Evolutionary conservation across 805 yeast genomes (phyloP), one percentile per base, ranked within the genome.

Genomic region (Cyberlindnera euphorbiae): DNA sequence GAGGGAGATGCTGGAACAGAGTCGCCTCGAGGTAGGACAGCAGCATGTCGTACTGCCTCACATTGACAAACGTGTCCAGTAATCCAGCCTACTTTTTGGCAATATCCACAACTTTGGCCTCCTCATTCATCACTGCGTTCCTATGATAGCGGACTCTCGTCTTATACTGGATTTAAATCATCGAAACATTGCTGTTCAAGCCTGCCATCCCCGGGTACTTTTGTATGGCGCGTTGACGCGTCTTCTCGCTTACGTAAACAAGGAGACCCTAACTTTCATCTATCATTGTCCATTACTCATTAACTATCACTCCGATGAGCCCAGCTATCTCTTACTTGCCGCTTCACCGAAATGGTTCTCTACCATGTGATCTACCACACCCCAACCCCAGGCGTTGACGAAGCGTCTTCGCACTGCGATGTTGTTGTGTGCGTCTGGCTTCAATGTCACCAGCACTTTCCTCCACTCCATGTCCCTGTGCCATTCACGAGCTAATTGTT

Each of bases 301-400:
- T 8, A 26, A 26, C 5, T n/a, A 28, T 6, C 23, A 18, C 17
- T 21, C 12, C 13, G 32, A 36, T 3, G 24, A 19, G 17, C 32
- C 32, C 24, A 35, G 6, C 32, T 39, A 39, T 13, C 14, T 28
- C 23, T 28, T 25, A n/a, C 35, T 18, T 2, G 36, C 28, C 13
- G 32, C 39, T 11, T 25, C 31, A 10, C 63, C 63, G 39, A 66
- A 65, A 46, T 66, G 71, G 36, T 75, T 72, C 12, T 73, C 66
- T 1, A 82, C 84, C 46, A 89, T 51, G 58, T 90, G 96, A 29
- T 80, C 82, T n/a, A 90, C 69, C 0, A 87, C 95, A 1, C 84
- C 86, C 93, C 96, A 87, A 2, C 98, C 98, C 60, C 82, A 89
- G 0, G 96, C 93, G 60, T 90, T 90, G 6, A 94, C 81, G 65